Percentiles rank a stretch among this genome's conserved stretches.
phyloP scores from a whole-genome alignment of 2,329 filamentous ascomycete genomes.

The Whalleya microplaca region DNA sequence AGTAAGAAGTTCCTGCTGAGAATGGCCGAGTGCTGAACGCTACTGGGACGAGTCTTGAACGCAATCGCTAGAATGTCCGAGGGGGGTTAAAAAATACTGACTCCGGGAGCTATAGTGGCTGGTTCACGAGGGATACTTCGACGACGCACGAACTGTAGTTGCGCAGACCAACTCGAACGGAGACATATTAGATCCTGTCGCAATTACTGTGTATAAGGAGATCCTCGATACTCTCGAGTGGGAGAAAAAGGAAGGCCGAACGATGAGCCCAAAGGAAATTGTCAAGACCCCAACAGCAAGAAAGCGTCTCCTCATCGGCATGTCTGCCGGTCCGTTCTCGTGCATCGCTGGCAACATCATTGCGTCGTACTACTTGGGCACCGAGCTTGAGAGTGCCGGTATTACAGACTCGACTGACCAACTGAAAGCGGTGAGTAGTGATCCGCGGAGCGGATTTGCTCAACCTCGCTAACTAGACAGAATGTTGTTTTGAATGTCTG shows the following conservation, averaged over 20 bases:
- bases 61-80: no score
- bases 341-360: constrained; percentile 46
- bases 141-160: constrained; percentile 44
- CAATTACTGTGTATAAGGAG: constrained; percentile 45
- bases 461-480: constrained; percentile 15
- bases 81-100: no score
- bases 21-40: no score
- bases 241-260: constrained; percentile 46
- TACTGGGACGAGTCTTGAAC: no score
- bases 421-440: constrained; percentile 38
- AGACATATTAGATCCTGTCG: constrained; percentile 41
- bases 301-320: constrained; percentile 45
- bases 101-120: constrained; percentile 38
- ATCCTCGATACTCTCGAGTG: constrained; percentile 49
- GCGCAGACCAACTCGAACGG: constrained; percentile 48
- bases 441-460: neutral
- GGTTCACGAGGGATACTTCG: constrained; percentile 42
- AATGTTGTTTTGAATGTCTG: constrained; percentile 57
- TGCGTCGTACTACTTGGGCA: constrained; percentile 44
- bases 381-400: constrained; percentile 45
- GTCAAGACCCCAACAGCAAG: constrained; percentile 41
- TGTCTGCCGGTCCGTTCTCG: constrained; percentile 40
- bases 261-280: constrained; percentile 44
- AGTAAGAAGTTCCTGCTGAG: no score
- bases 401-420: constrained; percentile 43